phyloP scores from a whole-genome alignment of 1,139 yeast species.

The Blastobotrys persicus region DNA sequence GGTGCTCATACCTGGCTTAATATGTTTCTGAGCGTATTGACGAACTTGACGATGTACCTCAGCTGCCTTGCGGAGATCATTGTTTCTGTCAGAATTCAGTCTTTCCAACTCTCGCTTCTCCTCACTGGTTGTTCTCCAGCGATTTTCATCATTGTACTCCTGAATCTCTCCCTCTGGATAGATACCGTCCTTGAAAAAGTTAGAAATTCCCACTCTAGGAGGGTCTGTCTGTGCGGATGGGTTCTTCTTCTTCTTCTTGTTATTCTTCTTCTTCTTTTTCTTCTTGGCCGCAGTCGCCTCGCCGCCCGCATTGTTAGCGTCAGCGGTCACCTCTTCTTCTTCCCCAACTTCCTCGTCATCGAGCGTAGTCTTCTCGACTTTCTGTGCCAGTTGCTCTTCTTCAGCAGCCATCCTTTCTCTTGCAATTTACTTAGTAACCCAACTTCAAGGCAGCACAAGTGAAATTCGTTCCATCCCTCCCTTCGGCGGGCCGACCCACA shows the following conservation, averaged over 20 bases:
- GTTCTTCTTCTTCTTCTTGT: conserved; percentile 36
- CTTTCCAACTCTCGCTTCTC: conserved; percentile 80
- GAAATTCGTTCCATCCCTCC: neutral
- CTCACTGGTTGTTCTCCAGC: conserved; percentile 77
- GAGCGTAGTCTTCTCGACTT: conserved; percentile 20
- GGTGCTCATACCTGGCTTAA: conserved; percentile 91
- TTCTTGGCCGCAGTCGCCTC: conserved; percentile 29
- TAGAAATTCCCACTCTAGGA: conserved; percentile 54
- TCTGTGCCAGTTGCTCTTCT: conserved; percentile 11
- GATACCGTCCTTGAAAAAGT: conserved; percentile 64
- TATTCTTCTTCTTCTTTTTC: conserved; percentile 51
- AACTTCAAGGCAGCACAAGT: too few species aligned
- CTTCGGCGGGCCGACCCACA: neutral
- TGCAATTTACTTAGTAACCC: too few species aligned
- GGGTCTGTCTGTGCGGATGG: conserved; percentile 43
- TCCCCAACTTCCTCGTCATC: conserved; percentile 24
- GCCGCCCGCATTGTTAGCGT: conserved; percentile 5
- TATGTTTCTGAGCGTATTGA: conserved; percentile 65
- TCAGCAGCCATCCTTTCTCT: conserved; percentile 2
- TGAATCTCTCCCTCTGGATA: conserved; percentile 78
- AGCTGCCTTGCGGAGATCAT: conserved; percentile 92
- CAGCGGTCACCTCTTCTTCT: conserved; percentile 11
- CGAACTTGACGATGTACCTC: conserved; percentile 94
- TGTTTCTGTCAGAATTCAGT: conserved; percentile 63
- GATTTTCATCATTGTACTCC: conserved; percentile 59